Conservation (phyloP, 78 protist genomes). For the Polysphondylium violaceum region DNA sequence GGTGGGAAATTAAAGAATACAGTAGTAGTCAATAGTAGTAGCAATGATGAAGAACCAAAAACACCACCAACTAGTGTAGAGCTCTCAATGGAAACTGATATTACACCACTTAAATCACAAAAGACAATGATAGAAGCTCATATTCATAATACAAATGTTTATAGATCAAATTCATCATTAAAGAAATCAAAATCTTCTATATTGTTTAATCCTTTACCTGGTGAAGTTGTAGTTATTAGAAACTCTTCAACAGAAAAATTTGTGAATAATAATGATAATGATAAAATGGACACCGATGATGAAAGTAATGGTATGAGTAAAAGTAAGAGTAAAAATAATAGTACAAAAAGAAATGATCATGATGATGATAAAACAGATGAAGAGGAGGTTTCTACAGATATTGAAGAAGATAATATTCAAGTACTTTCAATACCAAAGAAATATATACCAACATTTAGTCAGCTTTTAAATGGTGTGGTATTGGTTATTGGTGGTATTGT, state of each 20-base stretch:
- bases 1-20: too few species aligned
- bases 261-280: neutral
- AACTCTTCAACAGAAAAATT: neutral
- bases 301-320: constrained; percentile 2
- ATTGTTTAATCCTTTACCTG: constrained; percentile 39
- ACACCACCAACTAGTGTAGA: neutral
- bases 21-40: too few species aligned
- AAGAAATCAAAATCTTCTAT: neutral
- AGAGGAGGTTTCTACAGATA: constrained; percentile 45
- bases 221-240: constrained; percentile 15
- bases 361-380: neutral
- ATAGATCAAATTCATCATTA: neutral
- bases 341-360: constrained; percentile 14
- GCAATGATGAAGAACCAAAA: too few species aligned
- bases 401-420: constrained; percentile 19
- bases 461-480: constrained; percentile 36
- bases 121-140: too few species aligned
- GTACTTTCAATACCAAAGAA: constrained; percentile 11
- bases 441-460: neutral
- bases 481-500: constrained; percentile 71
- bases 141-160: too few species aligned
- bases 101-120: neutral
- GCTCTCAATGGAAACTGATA: neutral
- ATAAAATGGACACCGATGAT: neutral
- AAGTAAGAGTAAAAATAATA: constrained; percentile 1